A percentile compares a stretch with the other conserved stretches of the same genome.
phyloP scores from a whole-genome alignment of 2,329 filamentous ascomycete genomes.

The Colletotrichum truncatum region DNA sequence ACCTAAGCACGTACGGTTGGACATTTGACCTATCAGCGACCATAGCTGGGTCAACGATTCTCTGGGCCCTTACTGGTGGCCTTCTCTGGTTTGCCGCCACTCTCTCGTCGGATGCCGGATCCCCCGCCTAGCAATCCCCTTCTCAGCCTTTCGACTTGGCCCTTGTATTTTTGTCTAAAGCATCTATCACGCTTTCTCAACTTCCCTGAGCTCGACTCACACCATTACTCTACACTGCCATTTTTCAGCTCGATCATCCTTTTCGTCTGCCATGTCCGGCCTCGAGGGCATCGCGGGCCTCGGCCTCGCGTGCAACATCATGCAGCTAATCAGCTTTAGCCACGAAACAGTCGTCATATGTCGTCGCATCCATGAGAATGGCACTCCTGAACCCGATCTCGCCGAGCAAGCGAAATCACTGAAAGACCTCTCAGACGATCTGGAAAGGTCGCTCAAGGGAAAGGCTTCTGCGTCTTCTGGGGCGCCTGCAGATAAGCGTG shows the following conservation, averaged over 20 bases:
- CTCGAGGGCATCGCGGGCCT: slow-evolving; percentile 1
- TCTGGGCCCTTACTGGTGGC: too few relatives aligned
- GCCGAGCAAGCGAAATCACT: background rate
- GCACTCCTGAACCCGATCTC: background rate
- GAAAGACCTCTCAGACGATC: background rate
- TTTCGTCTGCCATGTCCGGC: background rate
- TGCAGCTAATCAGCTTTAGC: background rate
- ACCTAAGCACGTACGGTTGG: too few relatives aligned
- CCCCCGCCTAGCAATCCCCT: too few relatives aligned
- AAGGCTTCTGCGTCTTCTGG: background rate
- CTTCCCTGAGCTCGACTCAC: too few relatives aligned
- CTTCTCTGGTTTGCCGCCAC: too few relatives aligned
- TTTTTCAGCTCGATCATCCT: background rate
- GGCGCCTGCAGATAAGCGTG: background rate
- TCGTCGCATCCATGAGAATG: background rate
- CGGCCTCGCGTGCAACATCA: background rate
- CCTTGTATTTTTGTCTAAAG: too few relatives aligned
- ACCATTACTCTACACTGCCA: too few relatives aligned
- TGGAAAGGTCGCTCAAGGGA: rapidly evolving
- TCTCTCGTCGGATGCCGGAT: too few relatives aligned
- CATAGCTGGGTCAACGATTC: too few relatives aligned
- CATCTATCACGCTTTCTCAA: too few relatives aligned
- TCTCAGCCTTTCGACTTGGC: too few relatives aligned
- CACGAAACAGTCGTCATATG: background rate
- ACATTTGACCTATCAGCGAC: too few relatives aligned